These are phyloP conservation scores for Boletus rufocinnamomeus DNA, from an alignment of 768 basidiomycete species.

Conservation along the genomic window DNA sequence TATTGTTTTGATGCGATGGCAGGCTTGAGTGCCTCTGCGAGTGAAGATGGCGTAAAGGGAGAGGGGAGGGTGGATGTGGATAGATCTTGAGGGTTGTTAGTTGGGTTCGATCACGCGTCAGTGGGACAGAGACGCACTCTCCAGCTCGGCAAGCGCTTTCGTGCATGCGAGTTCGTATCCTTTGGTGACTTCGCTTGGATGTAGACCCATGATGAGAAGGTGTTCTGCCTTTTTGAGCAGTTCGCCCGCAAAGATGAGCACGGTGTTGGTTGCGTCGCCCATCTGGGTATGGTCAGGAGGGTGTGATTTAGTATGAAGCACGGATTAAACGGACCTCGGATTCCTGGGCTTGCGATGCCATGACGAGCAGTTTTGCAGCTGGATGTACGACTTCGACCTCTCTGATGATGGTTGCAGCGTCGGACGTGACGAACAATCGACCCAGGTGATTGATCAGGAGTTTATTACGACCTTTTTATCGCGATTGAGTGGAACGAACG, in stretches of 20 bases:
- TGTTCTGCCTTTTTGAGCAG: conserved; percentile 91
- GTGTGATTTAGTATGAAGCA: background rate
- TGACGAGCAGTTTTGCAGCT: conserved; percentile 97
- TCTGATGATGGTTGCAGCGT: conserved; percentile 97
- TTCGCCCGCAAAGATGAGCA: conserved; percentile 94
- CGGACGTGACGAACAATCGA: conserved; percentile 93
- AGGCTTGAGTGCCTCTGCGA: conserved; percentile 79
- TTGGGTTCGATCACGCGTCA: conserved; percentile 10
- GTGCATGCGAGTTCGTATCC: conserved; percentile 91
- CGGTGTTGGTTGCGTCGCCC: conserved; percentile 96
- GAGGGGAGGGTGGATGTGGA: conserved; percentile 68
- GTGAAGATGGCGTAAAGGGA: conserved; percentile 68
- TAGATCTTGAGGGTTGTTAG: conserved; percentile 50
- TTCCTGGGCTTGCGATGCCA: conserved; percentile 97
- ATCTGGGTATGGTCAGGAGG: conserved; percentile 52
- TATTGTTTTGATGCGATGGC: conserved; percentile 98
- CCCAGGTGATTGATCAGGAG: conserved; percentile 97
- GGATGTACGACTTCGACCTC: conserved; percentile 99
- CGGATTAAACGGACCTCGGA: conserved; percentile 62
- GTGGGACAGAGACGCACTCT: conserved; percentile 66
- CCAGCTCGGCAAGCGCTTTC: conserved; percentile 85
- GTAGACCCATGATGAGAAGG: conserved; percentile 93
- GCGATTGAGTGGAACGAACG: conserved; percentile 6
- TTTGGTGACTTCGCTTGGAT: conserved; percentile 93
- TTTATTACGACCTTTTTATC: conserved; percentile 82